These are phyloP conservation scores for Cardamine resedifolia DNA, from an alignment of 345 rosid species.

Conservation along the genomic window DNA sequence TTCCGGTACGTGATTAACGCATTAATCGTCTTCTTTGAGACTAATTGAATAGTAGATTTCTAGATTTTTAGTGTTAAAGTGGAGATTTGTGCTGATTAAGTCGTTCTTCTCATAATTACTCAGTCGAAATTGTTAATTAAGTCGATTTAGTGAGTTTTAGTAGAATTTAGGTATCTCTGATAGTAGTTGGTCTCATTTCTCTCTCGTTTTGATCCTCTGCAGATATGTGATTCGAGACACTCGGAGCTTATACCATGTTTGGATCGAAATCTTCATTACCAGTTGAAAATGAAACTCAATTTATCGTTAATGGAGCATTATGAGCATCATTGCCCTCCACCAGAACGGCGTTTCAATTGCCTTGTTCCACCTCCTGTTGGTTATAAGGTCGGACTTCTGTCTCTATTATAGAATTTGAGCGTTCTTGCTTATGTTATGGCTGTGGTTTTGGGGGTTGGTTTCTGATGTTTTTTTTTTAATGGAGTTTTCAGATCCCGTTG, in stretches of 20 bases:
- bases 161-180: background rate
- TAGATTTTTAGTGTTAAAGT: background rate
- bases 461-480: slow-evolving; percentile 35
- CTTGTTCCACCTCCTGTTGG: slow-evolving; percentile 83
- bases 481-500: slow-evolving; percentile 79
- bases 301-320: slow-evolving; percentile 92
- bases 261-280: slow-evolving; percentile 80
- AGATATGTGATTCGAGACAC: slow-evolving; percentile 76
- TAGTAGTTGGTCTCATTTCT: background rate
- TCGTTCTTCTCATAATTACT: background rate
- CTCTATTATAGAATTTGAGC: background rate
- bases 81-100: background rate
- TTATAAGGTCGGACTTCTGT: slow-evolving; percentile 63
- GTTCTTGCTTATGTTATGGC: slow-evolving; percentile 14
- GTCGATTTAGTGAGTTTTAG: background rate
- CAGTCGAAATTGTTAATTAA: background rate
- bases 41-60: background rate
- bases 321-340: slow-evolving; percentile 90
- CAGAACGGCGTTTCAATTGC: slow-evolving; percentile 84
- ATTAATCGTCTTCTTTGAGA: background rate
- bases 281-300: slow-evolving; percentile 73
- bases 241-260: slow-evolving; percentile 95
- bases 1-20: slow-evolving; percentile 56
- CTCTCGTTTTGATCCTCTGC: slow-evolving; percentile 7
- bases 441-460: slow-evolving; percentile 41